Evolutionary conservation across 805 yeast genomes (phyloP).

Genomic region (Cyberlindnera mycetangii): DNA sequence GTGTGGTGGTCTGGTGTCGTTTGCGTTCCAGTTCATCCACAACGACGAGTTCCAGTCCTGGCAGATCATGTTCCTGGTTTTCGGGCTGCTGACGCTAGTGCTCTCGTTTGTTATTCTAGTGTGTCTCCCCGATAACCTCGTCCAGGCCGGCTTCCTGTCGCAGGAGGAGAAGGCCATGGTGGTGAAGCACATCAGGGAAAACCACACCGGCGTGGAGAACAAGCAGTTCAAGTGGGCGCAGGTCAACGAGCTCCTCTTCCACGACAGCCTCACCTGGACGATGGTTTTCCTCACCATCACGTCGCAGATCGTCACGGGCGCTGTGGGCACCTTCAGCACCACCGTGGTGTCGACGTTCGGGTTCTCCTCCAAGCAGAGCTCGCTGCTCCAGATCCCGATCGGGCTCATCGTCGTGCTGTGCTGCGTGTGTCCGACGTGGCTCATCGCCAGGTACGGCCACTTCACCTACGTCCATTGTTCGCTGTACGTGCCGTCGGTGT

Average conservation of each 20-base stretch:
- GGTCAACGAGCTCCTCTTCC: slow-evolving; percentile 38
- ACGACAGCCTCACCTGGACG: slow-evolving; percentile 45
- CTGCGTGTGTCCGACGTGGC: slow-evolving; percentile 36
- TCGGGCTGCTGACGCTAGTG: slow-evolving; percentile 48
- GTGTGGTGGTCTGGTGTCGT: slow-evolving; percentile 43
- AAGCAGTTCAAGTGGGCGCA: slow-evolving; percentile 40
- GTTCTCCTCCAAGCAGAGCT: slow-evolving; percentile 32
- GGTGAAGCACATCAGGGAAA: slow-evolving; percentile 38
- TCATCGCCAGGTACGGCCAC: slow-evolving; percentile 33
- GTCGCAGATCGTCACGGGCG: slow-evolving; percentile 47
- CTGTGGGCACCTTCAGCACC: slow-evolving; percentile 29
- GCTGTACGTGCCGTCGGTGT: slow-evolving; percentile 46
- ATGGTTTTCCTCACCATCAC: slow-evolving; percentile 39
- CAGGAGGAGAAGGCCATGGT: slow-evolving; percentile 37
- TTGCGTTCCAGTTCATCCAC: slow-evolving; percentile 50
- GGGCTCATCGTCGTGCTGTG: slow-evolving; percentile 46
- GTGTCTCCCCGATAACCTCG: slow-evolving; percentile 49
- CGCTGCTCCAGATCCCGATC: slow-evolving; percentile 50
- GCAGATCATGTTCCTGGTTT: slow-evolving; percentile 55
- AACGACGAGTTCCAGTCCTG: slow-evolving; percentile 42
- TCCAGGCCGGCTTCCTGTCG: slow-evolving; percentile 30
- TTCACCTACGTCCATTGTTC: slow-evolving; percentile 34
- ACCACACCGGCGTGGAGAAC: slow-evolving; percentile 48
- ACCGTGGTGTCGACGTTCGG: slow-evolving; percentile 21
- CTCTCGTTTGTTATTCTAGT: slow-evolving; percentile 44